These are phyloP conservation scores for Apophysomyces variabilis DNA, from an alignment of 371 early-diverging fungal species.

Conservation along the genomic window DNA sequence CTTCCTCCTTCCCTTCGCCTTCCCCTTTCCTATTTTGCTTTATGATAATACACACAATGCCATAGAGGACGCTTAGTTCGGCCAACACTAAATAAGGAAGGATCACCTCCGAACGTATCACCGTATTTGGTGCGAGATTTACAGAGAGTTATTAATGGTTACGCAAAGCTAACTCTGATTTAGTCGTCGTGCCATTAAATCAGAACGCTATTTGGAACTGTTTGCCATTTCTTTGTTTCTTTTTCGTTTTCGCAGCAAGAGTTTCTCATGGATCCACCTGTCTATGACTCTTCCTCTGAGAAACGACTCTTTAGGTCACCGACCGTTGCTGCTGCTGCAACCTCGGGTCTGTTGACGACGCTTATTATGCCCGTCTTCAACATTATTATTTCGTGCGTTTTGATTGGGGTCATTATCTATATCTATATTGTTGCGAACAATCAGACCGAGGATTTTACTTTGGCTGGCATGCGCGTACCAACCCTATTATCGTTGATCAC, in stretches of 20 bases:
- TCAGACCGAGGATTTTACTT: conserved; percentile 13
- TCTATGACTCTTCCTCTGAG: neutral
- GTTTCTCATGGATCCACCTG: neutral
- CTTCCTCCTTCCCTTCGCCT: too few relatives aligned
- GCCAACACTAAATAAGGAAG: conserved; percentile 4
- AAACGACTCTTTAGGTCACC: neutral
- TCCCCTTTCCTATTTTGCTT: neutral
- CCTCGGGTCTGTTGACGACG: neutral
- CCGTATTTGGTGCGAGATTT: conserved; percentile 1
- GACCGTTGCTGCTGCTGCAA: neutral
- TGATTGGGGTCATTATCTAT: conserved; percentile 1
- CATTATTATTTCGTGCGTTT: neutral
- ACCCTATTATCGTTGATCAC: conserved; percentile 19
- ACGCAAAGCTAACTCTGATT: neutral
- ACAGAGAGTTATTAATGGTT: neutral
- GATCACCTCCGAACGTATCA: neutral
- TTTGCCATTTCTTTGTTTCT: neutral
- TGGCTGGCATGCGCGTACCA: conserved; percentile 19
- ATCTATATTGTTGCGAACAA: conserved; percentile 7
- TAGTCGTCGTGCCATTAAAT: neutral
- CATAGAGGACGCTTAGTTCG: neutral
- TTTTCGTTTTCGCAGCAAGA: neutral
- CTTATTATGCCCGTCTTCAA: neutral
- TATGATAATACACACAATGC: neutral
- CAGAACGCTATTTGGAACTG: neutral